Percentiles rank a stretch among this genome's conserved stretches.
These are phyloP conservation scores for Coprinellus micaceus DNA, from an alignment of 768 basidiomycete genomes.

Conservation along the genomic window DNA sequence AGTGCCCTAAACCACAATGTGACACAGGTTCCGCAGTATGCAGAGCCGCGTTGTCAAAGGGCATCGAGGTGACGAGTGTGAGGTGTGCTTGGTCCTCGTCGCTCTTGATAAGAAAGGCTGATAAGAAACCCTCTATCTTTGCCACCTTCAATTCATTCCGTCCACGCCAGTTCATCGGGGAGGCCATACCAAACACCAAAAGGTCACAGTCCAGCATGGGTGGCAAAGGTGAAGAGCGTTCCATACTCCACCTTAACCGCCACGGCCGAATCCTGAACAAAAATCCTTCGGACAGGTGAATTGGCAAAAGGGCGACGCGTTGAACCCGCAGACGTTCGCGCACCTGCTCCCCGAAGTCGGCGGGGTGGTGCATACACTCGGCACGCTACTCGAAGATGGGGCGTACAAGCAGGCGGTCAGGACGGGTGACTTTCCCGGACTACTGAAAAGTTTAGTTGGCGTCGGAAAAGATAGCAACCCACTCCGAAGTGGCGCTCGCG, in stretches of 20 bases:
- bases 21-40: constrained; percentile 86
- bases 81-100: constrained; percentile 51
- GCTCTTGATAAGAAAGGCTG: not conserved
- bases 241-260: not conserved
- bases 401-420: constrained; percentile 76
- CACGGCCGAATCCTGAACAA: not conserved
- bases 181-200: constrained; percentile 82
- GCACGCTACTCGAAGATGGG: constrained; percentile 78
- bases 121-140: not conserved
- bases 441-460: constrained; percentile 40
- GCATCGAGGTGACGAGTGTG: constrained; percentile 85
- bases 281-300: constrained; percentile 54
- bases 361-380: constrained; percentile 91
- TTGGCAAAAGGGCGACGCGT: constrained; percentile 84
- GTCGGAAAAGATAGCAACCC: constrained; percentile 52
- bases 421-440: constrained; percentile 50
- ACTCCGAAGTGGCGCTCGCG: constrained; percentile 39
- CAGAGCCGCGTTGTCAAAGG: constrained; percentile 77
- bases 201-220: constrained; percentile 88
- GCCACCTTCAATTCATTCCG: no score
- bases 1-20: constrained; percentile 6
- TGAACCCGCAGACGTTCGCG: constrained; percentile 69
- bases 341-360: constrained; percentile 61
- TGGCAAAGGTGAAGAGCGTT: constrained; percentile 48
- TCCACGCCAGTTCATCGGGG: constrained; percentile 79